Conservation (phyloP, 148 eudicot genomes). For the Vaccinium corymbosum region DNA sequence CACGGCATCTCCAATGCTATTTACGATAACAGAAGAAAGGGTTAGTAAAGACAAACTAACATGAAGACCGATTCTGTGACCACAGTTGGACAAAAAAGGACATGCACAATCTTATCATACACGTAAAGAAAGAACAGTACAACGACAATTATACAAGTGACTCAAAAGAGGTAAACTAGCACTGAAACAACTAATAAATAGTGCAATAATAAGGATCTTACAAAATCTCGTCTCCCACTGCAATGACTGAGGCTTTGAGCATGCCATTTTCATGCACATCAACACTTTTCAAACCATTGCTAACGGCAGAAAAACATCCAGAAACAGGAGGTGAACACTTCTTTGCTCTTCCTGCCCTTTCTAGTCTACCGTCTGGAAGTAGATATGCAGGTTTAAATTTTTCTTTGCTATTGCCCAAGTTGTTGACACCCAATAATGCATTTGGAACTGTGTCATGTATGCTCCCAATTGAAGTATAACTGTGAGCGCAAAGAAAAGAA, state of each 20-base stretch:
- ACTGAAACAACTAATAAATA: background rate
- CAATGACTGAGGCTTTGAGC: conserved; percentile 77
- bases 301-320: conserved; percentile 25
- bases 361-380: conserved; percentile 92
- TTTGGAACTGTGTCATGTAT: conserved; percentile 92
- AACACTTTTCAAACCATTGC: conserved; percentile 51
- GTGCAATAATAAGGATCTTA: conserved; percentile 42
- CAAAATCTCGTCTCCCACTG: conserved; percentile 95
- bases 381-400: conserved; percentile 75
- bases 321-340: conserved; percentile 37
- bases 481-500: conserved; percentile 24
- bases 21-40: background rate
- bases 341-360: conserved; percentile 90
- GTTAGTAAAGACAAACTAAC: background rate
- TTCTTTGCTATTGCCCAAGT: conserved; percentile 40
- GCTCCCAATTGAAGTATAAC: conserved; percentile 96
- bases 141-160: background rate
- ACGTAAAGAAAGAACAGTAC: conserved; percentile 5
- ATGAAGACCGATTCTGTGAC: background rate
- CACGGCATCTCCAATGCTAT: background rate
- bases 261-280: conserved; percentile 34
- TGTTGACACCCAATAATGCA: conserved; percentile 44
- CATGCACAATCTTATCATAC: background rate
- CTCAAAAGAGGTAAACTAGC: background rate
- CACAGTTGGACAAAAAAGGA: conserved; percentile 1